These are phyloP conservation scores for Penicillium hesseltinei DNA, from an alignment of 2,329 filamentous ascomycete genomes.

Conservation along the genomic window DNA sequence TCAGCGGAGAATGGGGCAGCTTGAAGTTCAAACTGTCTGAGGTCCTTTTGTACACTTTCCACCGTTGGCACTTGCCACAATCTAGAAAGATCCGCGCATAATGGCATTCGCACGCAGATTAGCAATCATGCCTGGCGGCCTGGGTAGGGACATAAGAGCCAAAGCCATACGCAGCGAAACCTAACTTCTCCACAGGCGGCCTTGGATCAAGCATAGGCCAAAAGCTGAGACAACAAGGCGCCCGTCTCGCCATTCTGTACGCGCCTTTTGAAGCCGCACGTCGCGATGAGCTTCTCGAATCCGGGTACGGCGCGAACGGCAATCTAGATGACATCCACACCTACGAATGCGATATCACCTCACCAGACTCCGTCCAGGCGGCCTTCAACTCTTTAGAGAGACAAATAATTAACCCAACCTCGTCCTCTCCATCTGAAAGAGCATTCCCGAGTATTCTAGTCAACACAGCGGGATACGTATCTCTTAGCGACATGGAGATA, in stretches of 20 bases:
- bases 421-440: slow-evolving; percentile 17
- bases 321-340: slow-evolving; percentile 29
- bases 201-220: slow-evolving; percentile 46
- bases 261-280: slow-evolving; percentile 47
- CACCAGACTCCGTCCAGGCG: slow-evolving; percentile 46
- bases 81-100: neutral
- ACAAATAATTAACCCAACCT: slow-evolving; percentile 13
- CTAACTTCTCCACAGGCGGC: slow-evolving; percentile 30
- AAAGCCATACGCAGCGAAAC: slow-evolving; percentile 2
- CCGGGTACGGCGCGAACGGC: slow-evolving; percentile 32
- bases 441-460: slow-evolving; percentile 42
- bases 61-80: too few species aligned
- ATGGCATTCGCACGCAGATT: slow-evolving; percentile 42
- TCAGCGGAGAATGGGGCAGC: neutral
- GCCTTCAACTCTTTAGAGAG: slow-evolving; percentile 42
- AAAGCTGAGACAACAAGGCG: slow-evolving; percentile 43
- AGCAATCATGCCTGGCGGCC: slow-evolving; percentile 45
- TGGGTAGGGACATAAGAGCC: slow-evolving; percentile 34
- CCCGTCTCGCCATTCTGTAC: slow-evolving; percentile 47
- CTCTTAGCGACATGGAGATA: slow-evolving; percentile 44
- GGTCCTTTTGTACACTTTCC: neutral
- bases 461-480: slow-evolving; percentile 48
- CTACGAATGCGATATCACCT: slow-evolving; percentile 51
- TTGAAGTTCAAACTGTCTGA: neutral
- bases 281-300: slow-evolving; percentile 37